Conservation (phyloP, 257 asterid genomes). For the Fraxinus americana region DNA sequence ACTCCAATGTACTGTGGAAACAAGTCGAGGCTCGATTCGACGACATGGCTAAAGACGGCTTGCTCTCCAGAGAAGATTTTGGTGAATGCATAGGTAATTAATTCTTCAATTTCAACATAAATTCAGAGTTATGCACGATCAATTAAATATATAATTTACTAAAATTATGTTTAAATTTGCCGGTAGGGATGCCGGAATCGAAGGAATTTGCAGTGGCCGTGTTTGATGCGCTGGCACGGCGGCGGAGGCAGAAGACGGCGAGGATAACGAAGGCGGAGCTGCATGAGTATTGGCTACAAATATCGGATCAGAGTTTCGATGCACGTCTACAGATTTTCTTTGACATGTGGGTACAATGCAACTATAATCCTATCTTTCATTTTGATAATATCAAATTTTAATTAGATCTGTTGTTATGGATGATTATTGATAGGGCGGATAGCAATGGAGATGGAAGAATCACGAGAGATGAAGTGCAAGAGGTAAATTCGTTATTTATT, state of each 20-base stretch:
- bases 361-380: background rate
- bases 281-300: slow-evolving; percentile 82
- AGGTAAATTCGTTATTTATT: slow-evolving; percentile 48
- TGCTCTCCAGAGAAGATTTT: slow-evolving; percentile 75
- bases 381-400: too few relatives aligned
- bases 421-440: slow-evolving; percentile 64
- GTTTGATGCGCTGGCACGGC: slow-evolving; percentile 75
- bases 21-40: slow-evolving; percentile 73
- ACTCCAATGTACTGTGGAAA: slow-evolving; percentile 55
- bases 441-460: slow-evolving; percentile 86
- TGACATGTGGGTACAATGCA: slow-evolving; percentile 60
- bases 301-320: slow-evolving; percentile 86
- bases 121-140: background rate
- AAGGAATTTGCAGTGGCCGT: slow-evolving; percentile 88
- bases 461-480: slow-evolving; percentile 83
- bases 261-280: slow-evolving; percentile 73
- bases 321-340: slow-evolving; percentile 96
- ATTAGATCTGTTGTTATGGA: too few relatives aligned
- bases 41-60: slow-evolving; percentile 57
- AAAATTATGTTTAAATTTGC: background rate
- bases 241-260: slow-evolving; percentile 64
- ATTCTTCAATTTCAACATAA: background rate
- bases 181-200: slow-evolving; percentile 81
- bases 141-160: background rate
- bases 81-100: slow-evolving; percentile 87